Evolutionary conservation across 176 grass and related monocot species (phyloP).

Genomic region (Hyparrhenia diplandra): DNA sequence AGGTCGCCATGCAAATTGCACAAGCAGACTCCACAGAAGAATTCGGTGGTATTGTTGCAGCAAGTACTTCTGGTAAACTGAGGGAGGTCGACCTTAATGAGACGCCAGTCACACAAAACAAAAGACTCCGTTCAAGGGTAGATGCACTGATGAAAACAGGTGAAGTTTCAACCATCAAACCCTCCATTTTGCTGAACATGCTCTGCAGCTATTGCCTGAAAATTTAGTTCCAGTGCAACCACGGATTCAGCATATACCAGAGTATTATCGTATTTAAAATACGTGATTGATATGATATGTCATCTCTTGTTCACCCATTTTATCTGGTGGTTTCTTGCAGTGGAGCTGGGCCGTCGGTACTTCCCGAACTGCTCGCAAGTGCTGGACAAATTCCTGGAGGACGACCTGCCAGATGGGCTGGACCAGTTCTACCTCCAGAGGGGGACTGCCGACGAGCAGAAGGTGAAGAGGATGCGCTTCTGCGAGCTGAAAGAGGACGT

Average conservation of each 20-base stretch:
- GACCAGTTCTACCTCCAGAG: constrained; percentile 53
- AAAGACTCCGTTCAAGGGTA: constrained; percentile 72
- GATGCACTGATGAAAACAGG: constrained; percentile 86
- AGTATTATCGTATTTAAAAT: not conserved
- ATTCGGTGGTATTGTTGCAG: constrained; percentile 44
- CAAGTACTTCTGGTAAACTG: constrained; percentile 58
- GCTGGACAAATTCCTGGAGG: constrained; percentile 78
- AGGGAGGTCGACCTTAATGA: constrained; percentile 96
- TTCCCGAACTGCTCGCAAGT: constrained; percentile 89
- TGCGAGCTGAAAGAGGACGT: constrained; percentile 77
- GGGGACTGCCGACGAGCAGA: constrained; percentile 64
- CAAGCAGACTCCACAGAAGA: constrained; percentile 73
- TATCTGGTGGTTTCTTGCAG: constrained; percentile 37
- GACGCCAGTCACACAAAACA: constrained; percentile 76
- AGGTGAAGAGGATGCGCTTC: constrained; percentile 71
- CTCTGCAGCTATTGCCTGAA: not conserved
- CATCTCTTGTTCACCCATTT: not conserved
- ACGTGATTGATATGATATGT: not conserved
- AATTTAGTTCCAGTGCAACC: not conserved
- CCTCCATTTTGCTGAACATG: constrained; percentile 1
- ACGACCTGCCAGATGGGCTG: constrained; percentile 39
- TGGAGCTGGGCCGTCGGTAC: constrained; percentile 74
- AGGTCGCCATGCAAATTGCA: constrained; percentile 90
- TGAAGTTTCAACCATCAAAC: not conserved
- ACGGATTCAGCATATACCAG: not conserved